Conservation (phyloP, 176 grass and related monocot species). For the Eragrostis nindensis region DNA sequence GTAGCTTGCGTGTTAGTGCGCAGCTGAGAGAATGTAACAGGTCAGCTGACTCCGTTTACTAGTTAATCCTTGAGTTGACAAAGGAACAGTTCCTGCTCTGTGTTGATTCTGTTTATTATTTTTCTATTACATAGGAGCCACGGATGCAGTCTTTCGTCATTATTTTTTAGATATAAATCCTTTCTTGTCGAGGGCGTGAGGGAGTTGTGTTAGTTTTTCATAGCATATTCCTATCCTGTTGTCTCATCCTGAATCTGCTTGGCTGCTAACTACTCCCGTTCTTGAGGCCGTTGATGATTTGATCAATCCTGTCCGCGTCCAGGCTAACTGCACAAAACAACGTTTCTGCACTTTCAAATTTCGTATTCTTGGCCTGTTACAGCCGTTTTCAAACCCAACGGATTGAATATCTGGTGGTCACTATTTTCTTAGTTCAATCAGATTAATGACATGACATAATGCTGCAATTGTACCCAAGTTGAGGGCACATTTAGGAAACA, state of each 20-base stretch:
- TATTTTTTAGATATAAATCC: neutral
- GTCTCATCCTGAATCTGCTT: neutral
- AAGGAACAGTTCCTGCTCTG: neutral
- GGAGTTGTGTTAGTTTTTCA: too few relatives aligned
- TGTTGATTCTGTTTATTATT: neutral
- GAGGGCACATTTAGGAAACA: neutral
- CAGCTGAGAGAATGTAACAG: neutral
- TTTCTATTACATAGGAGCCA: neutral
- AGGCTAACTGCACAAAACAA: neutral
- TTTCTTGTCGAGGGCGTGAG: neutral
- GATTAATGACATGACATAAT: neutral
- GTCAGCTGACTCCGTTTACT: neutral
- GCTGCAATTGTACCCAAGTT: neutral
- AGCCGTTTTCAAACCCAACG: neutral
- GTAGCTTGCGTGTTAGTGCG: neutral
- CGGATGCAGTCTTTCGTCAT: neutral
- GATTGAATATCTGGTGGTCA: neutral
- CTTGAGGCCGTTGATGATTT: neutral
- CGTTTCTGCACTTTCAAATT: neutral
- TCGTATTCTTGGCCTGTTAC: neutral
- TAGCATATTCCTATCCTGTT: neutral
- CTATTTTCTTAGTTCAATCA: neutral
- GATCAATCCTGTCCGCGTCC: neutral
- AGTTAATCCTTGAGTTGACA: neutral
- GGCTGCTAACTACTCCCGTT: neutral